phyloP scores from a whole-genome alignment of 2,329 filamentous ascomycete genomes.

The Alternaria triticimaculans region DNA sequence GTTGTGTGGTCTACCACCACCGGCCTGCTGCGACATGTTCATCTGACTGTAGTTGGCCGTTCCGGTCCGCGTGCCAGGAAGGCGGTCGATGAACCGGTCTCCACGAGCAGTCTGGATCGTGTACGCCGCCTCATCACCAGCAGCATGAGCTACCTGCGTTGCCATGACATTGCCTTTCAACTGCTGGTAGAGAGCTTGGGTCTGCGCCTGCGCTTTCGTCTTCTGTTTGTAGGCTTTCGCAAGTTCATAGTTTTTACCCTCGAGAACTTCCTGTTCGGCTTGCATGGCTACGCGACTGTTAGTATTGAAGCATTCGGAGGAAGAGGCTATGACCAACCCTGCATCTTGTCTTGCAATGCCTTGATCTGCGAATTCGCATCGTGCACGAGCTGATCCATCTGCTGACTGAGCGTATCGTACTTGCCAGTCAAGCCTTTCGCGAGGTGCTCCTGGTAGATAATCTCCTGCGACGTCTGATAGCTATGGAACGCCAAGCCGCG shows the following conservation, averaged over 20 bases:
- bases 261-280: conserved; percentile 67
- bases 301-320: background rate
- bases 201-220: conserved; percentile 70
- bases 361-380: conserved; percentile 78
- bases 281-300: conserved; percentile 58
- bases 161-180: conserved; percentile 64
- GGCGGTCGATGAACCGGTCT: conserved; percentile 39
- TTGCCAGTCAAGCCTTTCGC: conserved; percentile 76
- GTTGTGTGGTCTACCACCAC: conserved; percentile 22
- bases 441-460: conserved; percentile 79
- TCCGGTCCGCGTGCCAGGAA: conserved; percentile 39
- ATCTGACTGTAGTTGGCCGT: conserved; percentile 30
- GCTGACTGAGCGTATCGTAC: conserved; percentile 67
- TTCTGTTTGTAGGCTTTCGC: conserved; percentile 72
- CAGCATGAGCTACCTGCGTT: conserved; percentile 62
- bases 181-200: conserved; percentile 66
- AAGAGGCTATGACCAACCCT: conserved; percentile 54
- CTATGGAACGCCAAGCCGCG: conserved; percentile 83
- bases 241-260: conserved; percentile 76
- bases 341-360: conserved; percentile 68
- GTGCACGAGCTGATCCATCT: conserved; percentile 75
- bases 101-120: conserved; percentile 34
- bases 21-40: conserved; percentile 19
- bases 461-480: conserved; percentile 84
- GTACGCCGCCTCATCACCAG: conserved; percentile 55